These are phyloP conservation scores for Zymoseptoria passerinii DNA, from an alignment of 2,329 filamentous ascomycete species.

Conservation along the genomic window DNA sequence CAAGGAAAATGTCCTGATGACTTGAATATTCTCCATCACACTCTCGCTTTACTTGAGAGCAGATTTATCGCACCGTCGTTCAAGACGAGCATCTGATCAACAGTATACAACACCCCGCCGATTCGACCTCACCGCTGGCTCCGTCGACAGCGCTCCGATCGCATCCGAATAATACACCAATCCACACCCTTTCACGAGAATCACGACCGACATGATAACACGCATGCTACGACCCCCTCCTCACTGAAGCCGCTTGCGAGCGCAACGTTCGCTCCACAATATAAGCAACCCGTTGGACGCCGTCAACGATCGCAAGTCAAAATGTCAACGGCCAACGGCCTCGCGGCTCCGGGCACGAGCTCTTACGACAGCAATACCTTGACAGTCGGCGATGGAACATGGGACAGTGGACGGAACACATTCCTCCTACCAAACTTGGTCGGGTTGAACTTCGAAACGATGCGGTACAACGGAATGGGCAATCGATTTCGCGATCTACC, in stretches of 20 bases:
- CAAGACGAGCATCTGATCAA: not conserved
- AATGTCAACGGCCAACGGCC: constrained; percentile 27
- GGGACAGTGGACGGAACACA: constrained; percentile 67
- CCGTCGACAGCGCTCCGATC: not conserved
- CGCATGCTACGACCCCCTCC: not conserved
- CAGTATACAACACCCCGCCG: not conserved
- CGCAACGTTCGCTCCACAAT: not conserved
- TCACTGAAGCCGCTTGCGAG: not conserved
- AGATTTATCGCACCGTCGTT: not conserved
- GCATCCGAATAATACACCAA: not conserved
- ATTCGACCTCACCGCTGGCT: not conserved
- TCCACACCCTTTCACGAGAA: not conserved
- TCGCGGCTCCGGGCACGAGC: constrained; percentile 63
- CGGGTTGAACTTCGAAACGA: constrained; percentile 70
- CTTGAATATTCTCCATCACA: not conserved
- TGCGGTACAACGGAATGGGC: constrained; percentile 82
- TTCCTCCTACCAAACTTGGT: constrained; percentile 71
- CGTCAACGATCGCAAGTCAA: not conserved
- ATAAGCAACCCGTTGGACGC: not conserved
- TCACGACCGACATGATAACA: not conserved
- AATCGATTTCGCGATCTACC: constrained; percentile 64
- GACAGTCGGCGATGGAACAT: constrained; percentile 73
- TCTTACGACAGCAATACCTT: constrained; percentile 67
- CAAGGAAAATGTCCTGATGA: not conserved
- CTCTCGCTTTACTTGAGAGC: not conserved